These are phyloP conservation scores for Inosperma sp. DNA, from an alignment of 768 basidiomycete species.

Conservation along the genomic window DNA sequence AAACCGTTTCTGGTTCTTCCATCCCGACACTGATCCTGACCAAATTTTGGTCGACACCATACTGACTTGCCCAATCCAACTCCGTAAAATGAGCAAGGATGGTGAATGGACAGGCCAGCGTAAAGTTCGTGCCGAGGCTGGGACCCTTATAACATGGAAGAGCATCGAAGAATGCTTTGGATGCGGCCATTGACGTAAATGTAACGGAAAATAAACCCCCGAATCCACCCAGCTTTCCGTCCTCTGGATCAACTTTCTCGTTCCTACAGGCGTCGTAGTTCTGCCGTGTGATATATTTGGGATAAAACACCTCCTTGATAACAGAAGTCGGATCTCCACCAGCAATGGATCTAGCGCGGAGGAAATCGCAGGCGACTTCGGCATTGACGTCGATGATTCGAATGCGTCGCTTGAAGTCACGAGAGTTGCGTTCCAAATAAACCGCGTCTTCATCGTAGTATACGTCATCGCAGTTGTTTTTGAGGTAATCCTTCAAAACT, in stretches of 20 bases:
- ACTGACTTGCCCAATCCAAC: conserved; percentile 85
- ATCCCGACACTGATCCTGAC: conserved; percentile 91
- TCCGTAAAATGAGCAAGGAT: conserved; percentile 88
- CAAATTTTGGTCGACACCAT: conserved; percentile 78
- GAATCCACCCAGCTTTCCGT: conserved; percentile 50
- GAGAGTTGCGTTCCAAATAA: conserved; percentile 97
- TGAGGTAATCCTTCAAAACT: conserved; percentile 56
- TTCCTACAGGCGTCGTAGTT: conserved; percentile 71
- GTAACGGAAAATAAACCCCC: conserved; percentile 87
- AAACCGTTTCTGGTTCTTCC: conserved; percentile 61
- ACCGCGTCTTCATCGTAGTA: conserved; percentile 92
- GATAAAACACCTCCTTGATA: conserved; percentile 86
- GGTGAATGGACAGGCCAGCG: conserved; percentile 89
- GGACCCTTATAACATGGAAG: conserved; percentile 87
- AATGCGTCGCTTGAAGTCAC: conserved; percentile 79
- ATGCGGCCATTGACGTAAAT: conserved; percentile 66
- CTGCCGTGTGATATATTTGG: conserved; percentile 68
- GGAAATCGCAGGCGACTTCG: conserved; percentile 74
- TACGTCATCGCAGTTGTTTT: conserved; percentile 66
- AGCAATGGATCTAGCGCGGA: conserved; percentile 53
- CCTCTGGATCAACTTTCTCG: conserved; percentile 32
- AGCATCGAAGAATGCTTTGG: conserved; percentile 78
- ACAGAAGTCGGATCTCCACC: conserved; percentile 39
- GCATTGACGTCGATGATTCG: conserved; percentile 76
- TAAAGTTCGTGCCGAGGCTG: conserved; percentile 91